A percentile compares a stretch with the other conserved stretches of the same genome.
Evolutionary conservation across 139 green algal species (phyloP).

Genomic region (Limnomonas spitsbergensis): DNA sequence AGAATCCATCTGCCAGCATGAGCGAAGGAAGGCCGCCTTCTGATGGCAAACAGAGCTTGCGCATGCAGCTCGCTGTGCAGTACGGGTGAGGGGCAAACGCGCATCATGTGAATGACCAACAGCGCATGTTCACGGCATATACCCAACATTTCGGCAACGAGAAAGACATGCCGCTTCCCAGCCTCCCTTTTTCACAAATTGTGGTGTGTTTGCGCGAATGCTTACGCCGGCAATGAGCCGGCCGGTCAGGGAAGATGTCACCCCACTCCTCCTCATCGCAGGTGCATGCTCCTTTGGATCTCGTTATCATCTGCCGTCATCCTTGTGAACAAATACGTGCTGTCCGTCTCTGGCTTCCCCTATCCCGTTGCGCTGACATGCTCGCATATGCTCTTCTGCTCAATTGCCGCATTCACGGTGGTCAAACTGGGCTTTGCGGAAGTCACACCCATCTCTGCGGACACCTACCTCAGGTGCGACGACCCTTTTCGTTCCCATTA

Average conservation of each 20-base stretch:
- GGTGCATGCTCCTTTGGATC: slow-evolving; percentile 55
- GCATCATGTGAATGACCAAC: no score
- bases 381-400: slow-evolving; percentile 63
- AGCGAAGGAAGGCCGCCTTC: neutral
- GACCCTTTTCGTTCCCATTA: no score
- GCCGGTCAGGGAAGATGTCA: neutral
- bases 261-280: slow-evolving; percentile 25
- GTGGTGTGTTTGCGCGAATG: neutral
- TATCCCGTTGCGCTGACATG: slow-evolving; percentile 69
- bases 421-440: slow-evolving; percentile 39
- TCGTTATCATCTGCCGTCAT: slow-evolving; percentile 53
- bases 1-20: neutral
- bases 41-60: neutral
- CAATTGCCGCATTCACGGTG: slow-evolving; percentile 30
- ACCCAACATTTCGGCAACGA: no score
- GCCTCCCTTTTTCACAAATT: neutral
- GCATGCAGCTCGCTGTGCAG: slow-evolving; percentile 5
- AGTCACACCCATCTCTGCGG: slow-evolving; percentile 28
- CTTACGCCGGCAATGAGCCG: neutral
- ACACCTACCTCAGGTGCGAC: slow-evolving; percentile 43
- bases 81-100: slow-evolving; percentile 4
- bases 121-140: no score
- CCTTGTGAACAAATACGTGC: slow-evolving; percentile 73
- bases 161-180: no score
- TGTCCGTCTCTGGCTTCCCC: slow-evolving; percentile 62